A percentile compares a stretch with the other conserved stretches of the same genome.
These are phyloP conservation scores for Cardamine occulta DNA, from an alignment of 345 rosid genomes.

Conservation along the genomic window DNA sequence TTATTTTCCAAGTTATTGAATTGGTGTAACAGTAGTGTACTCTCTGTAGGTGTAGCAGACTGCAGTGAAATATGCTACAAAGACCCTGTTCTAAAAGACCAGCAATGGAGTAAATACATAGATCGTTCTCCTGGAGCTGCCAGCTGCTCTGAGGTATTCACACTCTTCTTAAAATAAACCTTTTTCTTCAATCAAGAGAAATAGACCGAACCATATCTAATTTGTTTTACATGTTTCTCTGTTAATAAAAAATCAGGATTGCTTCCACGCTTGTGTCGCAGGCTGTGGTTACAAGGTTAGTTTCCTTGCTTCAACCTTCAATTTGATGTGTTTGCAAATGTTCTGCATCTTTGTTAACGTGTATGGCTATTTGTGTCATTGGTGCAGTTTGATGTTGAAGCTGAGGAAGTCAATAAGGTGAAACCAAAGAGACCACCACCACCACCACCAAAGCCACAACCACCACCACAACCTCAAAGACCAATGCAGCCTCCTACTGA, in stretches of 20 bases:
- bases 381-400: slow-evolving; percentile 64
- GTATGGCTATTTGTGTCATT: slow-evolving; percentile 12
- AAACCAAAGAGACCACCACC: slow-evolving; percentile 77
- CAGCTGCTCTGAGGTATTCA: slow-evolving; percentile 69
- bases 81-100: slow-evolving; percentile 95
- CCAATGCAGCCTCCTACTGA: slow-evolving; percentile 46
- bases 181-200: not conserved
- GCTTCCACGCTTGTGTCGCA: slow-evolving; percentile 85
- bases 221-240: slow-evolving; percentile 4
- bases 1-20: slow-evolving; percentile 20
- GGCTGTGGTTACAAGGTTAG: slow-evolving; percentile 94
- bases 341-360: slow-evolving; percentile 26
- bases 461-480: slow-evolving; percentile 36
- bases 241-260: slow-evolving; percentile 58
- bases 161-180: not conserved
- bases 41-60: slow-evolving; percentile 65
- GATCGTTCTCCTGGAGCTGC: slow-evolving; percentile 95
- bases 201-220: not conserved
- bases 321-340: not conserved
- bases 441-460: slow-evolving; percentile 52
- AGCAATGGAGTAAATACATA: slow-evolving; percentile 85
- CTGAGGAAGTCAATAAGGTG: slow-evolving; percentile 54
- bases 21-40: slow-evolving; percentile 37
- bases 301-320: slow-evolving; percentile 10
- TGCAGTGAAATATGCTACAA: slow-evolving; percentile 92